Percentiles rank a stretch among this genome's conserved stretches.
Conservation (phyloP, 2,329 filamentous ascomycete species). For the Gliomastix tumulicola region DNA sequence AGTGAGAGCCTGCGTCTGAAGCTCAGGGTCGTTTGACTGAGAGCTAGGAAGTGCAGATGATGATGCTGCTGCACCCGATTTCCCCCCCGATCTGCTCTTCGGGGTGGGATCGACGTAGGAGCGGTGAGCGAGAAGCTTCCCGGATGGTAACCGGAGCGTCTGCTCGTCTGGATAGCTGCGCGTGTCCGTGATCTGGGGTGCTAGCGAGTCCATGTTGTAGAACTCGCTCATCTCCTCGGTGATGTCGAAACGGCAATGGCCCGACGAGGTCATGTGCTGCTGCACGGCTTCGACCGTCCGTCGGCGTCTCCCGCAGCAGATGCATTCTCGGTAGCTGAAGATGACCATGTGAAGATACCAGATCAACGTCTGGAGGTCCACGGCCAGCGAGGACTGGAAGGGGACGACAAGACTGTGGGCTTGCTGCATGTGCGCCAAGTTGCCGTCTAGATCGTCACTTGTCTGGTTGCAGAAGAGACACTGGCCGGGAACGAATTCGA, state of each 20-base stretch:
- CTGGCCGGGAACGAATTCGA: too few species aligned
- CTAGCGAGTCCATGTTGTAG: slow-evolving; percentile 18
- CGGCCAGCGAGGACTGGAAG: slow-evolving; percentile 24
- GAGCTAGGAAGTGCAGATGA: too few species aligned
- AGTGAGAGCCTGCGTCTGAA: not conserved
- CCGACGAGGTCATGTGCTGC: slow-evolving; percentile 42
- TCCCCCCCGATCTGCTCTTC: not conserved
- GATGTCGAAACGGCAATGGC: slow-evolving; percentile 37
- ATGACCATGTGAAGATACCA: slow-evolving; percentile 41
- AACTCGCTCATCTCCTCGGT: slow-evolving; percentile 29
- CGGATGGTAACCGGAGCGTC: not conserved
- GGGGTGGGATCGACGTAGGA: not conserved
- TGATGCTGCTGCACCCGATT: too few species aligned
- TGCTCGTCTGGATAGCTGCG: not conserved
- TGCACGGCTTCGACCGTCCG: slow-evolving; percentile 34
- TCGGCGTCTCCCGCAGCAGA: slow-evolving; percentile 38
- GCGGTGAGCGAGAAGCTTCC: slow-evolving; percentile 1
- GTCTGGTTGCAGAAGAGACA: slow-evolving; percentile 35
- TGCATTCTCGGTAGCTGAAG: slow-evolving; percentile 39
- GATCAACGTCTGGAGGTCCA: slow-evolving; percentile 39
- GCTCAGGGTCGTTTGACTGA: too few species aligned
- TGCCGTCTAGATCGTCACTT: slow-evolving; percentile 22
- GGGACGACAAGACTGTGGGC: slow-evolving; percentile 39
- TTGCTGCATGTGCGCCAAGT: slow-evolving; percentile 39
- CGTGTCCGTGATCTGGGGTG: not conserved